phyloP scores from a whole-genome alignment of 306 rosid genomes.

The Arachis hypogaea region DNA sequence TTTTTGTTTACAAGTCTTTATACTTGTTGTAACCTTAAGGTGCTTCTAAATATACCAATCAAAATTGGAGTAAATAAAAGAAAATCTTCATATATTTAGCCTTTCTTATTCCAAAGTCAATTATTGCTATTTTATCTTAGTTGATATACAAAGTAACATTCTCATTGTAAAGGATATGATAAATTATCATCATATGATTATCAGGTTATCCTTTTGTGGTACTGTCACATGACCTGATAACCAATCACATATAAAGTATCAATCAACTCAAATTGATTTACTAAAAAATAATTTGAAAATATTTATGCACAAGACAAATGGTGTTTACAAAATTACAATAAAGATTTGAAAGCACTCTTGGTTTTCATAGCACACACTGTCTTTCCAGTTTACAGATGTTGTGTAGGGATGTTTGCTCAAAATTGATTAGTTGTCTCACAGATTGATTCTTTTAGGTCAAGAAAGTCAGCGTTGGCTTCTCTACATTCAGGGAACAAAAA shows the following conservation, averaged over 20 bases:
- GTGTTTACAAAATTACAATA: not conserved
- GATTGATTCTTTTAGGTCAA: constrained; percentile 58
- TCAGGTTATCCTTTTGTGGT: constrained; percentile 17
- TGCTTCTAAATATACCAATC: constrained; percentile 11
- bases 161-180: constrained; percentile 7
- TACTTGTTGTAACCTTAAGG: not conserved
- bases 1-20: constrained; percentile 30
- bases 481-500: constrained; percentile 76
- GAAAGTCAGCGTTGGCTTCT: constrained; percentile 72
- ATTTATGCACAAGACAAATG: not conserved
- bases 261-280: constrained; percentile 1
- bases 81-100: constrained; percentile 2
- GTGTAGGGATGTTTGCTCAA: constrained; percentile 29
- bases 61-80: constrained; percentile 28
- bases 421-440: constrained; percentile 33
- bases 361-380: constrained; percentile 10
- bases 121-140: constrained; percentile 14
- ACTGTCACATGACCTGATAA: not conserved
- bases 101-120: constrained; percentile 21
- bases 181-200: constrained; percentile 7
- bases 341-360: not conserved
- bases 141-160: not conserved
- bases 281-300: not conserved
- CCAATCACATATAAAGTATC: constrained; percentile 9
- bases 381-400: constrained; percentile 16